These are phyloP conservation scores for Vararia minispora DNA, from an alignment of 768 basidiomycete species.

Conservation along the genomic window DNA sequence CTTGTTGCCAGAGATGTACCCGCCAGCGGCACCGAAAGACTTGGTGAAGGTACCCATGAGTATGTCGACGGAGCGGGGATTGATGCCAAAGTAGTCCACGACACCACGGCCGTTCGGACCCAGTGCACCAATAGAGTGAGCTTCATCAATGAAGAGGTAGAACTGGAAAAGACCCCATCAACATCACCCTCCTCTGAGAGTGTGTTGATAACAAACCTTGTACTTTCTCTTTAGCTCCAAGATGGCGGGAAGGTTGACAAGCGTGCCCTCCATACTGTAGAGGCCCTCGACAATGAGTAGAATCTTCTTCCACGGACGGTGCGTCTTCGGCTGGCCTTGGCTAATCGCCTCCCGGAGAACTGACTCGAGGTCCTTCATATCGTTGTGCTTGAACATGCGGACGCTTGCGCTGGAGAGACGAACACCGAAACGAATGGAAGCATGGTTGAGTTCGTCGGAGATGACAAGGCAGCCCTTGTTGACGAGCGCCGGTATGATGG, in stretches of 20 bases:
- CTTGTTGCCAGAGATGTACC: conserved; percentile 86
- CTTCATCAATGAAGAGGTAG: conserved; percentile 92
- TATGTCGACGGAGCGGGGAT: conserved; percentile 76
- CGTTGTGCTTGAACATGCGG: conserved; percentile 94
- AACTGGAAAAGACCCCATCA: conserved; percentile 43
- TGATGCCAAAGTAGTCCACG: conserved; percentile 83
- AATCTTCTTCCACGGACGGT: conserved; percentile 99
- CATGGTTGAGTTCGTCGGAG: conserved; percentile 95
- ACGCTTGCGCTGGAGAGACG: conserved; percentile 82
- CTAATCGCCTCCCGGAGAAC: conserved; percentile 85
- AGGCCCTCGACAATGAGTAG: conserved; percentile 89
- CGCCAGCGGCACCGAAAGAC: conserved; percentile 88
- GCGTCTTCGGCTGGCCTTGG: conserved; percentile 96
- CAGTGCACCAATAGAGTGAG: conserved; percentile 93
- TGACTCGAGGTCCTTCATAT: conserved; percentile 73
- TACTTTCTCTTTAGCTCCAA: conserved; percentile 87
- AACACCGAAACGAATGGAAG: conserved; percentile 88
- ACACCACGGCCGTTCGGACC: conserved; percentile 94
- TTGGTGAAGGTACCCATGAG: conserved; percentile 99
- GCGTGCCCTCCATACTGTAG: conserved; percentile 97
- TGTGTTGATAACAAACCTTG: conserved; percentile 49
- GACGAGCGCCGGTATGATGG: conserved; percentile 85
- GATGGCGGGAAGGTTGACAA: conserved; percentile 74
- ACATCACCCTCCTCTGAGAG: background rate
- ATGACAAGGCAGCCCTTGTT: conserved; percentile 89